phyloP scores from a whole-genome alignment of 768 basidiomycete genomes.

The Dentipellis sp. region DNA sequence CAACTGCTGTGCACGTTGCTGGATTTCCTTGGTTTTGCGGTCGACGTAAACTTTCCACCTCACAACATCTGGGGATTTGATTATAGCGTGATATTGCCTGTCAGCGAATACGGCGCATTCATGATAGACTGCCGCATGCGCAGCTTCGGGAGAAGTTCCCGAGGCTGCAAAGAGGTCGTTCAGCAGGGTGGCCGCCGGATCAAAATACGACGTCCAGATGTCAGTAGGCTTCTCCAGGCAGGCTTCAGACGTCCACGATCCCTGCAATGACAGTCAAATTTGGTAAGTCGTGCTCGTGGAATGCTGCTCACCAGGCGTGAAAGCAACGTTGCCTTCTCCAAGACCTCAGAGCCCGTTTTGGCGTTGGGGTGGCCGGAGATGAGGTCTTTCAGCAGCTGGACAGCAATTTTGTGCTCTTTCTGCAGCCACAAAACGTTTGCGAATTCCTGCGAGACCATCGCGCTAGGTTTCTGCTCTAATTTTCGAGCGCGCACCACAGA shows the following conservation, averaged over 20 bases:
- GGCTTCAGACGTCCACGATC: conserved; percentile 85
- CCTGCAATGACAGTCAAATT: conserved; percentile 35
- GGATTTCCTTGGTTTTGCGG: conserved; percentile 66
- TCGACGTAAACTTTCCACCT: conserved; percentile 65
- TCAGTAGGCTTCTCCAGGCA: conserved; percentile 69
- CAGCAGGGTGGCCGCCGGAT: conserved; percentile 39
- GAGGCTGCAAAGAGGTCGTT: conserved; percentile 6
- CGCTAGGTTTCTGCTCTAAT: conserved; percentile 37
- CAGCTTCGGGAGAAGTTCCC: conserved; percentile 7
- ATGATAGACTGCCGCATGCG: conserved; percentile 53
- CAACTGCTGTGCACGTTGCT: conserved; percentile 33
- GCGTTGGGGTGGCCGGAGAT: conserved; percentile 14
- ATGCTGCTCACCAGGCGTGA: conserved; percentile 51
- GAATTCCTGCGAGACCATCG: conserved; percentile 69
- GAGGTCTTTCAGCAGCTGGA: conserved; percentile 53
- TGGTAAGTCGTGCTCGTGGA: neutral
- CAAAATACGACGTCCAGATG: conserved; percentile 65
- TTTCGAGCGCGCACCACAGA: conserved; percentile 69
- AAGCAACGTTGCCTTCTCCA: conserved; percentile 34
- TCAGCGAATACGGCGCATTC: conserved; percentile 89
- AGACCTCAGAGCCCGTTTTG: conserved; percentile 4
- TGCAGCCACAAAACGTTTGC: conserved; percentile 86
- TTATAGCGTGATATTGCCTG: conserved; percentile 66
- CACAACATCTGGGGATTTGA: conserved; percentile 59
- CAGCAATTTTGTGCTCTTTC: conserved; percentile 69